Base-by-base conservation (phyloP, 495 filamentous ascomycete species). In the Aspergillus taichungensis region DNA sequence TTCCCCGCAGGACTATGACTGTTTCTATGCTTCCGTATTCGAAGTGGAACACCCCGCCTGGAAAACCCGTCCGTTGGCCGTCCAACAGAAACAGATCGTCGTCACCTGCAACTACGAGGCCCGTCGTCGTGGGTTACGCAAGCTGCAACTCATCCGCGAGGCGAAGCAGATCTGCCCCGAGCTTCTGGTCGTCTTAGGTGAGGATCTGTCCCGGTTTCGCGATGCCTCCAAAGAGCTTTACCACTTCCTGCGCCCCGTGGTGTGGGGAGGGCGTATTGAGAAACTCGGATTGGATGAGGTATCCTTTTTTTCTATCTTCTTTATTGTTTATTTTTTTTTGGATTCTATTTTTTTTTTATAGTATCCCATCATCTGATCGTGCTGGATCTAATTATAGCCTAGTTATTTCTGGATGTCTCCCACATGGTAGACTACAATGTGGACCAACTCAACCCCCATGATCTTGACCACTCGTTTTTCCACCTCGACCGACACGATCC, bases 31-130 rank as follows among this genome's bases (percentile, higher is more conserved):
- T 30, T 83, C 85, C 34, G 89, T 91, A 30, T 82, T 91, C 49
- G 89, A 95, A 63, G 80, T 80, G 45, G 80, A 84, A 52, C 81
- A 84, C 52, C 87, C 90, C 1, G 63, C 72, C 0, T 69, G 95
- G 49, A 88, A 80, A 50, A 67, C 75, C 1, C 63, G 83, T 34
- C 88, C 88, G 7, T 66, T 95, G 36, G 83, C 80, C 37, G 80
- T 87, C 31, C 80, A 85, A 59, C 83, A 87, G 66, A 95, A 95
- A 66, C 83, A 87, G 54, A 94, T 95, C 36, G 77, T 95, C 24
- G 90, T 89, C 35, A 97, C 91, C 5, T 95, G 88, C 73, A 95
- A 97, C 65, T 95, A 95, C 60, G 87, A 84, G 56, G 91, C 91
- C 6, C 78, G 91, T 6, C 56, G 69, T 29, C 69, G 79, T 30